Evolutionary conservation across 768 basidiomycete genomes (phyloP), one percentile per base, ranked within the genome.

Genomic region (Tephrocybe sp.): DNA sequence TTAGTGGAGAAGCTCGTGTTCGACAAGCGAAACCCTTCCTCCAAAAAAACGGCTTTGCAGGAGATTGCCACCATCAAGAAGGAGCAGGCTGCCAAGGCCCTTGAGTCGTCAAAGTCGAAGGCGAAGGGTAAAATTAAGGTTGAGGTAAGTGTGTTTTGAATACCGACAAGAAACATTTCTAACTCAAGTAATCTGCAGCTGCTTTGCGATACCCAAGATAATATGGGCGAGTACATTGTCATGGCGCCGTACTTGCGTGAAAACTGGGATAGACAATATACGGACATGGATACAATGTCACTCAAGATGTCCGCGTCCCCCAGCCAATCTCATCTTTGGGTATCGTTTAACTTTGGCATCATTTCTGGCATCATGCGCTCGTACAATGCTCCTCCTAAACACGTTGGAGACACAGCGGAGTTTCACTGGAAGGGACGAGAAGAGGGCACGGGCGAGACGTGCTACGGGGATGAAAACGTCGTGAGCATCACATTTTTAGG

Each of bases 361-460:
- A 19, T 64, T 9, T 56, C 62, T 1, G 64, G 66, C 0, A 42
- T 60, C 40, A 58, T 68, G 34, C 56, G 64, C 25, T 64, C 64
- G 0, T 15, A 31, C 2, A 22, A 41, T 8, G 1, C 52, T n/a
- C 57, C 58, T 9, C 58, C 64, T 0, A 47, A 31, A 3, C n/a
- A 35, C 15, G 44, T 57, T n/a, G 58, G 62, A 8, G 48, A 50
- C 6, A 43, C 48, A 2, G 44, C 52, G 28, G 19, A 42, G 8
- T 62, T 64, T 38, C 39, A 53, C n/a, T 67, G 64, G 64, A 58
- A 64, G 12, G 64, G 64, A 9, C 44, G 56, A 31, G 59, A 64
- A 28, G 13, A 37, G 12, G 58, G 58, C 13, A 54, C 56, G 22
- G 53, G 44, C 1, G 52, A 57, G 41, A 55, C 56, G 41, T 52